These are phyloP conservation scores for Cyamopsis tetragonoloba DNA, from an alignment of 306 rosid species.

Conservation along the genomic window DNA sequence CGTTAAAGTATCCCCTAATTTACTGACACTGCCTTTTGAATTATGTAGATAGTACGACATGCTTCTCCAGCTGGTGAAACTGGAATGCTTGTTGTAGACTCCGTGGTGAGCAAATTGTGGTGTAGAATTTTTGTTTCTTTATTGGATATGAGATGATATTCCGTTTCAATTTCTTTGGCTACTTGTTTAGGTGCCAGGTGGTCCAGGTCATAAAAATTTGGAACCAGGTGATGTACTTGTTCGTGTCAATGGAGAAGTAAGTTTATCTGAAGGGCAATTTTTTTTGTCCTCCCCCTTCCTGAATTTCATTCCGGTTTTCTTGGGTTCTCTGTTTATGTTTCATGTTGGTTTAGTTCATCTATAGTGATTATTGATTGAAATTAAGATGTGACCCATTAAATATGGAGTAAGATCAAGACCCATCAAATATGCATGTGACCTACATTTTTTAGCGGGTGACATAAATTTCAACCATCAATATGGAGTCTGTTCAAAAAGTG, in stretches of 20 bases:
- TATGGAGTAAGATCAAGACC: too few species aligned
- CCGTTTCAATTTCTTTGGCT: constrained; percentile 20
- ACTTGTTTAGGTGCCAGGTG: constrained; percentile 86
- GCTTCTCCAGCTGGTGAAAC: constrained; percentile 81
- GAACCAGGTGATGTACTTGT: constrained; percentile 98
- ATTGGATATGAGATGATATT: background rate
- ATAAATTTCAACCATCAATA: too few species aligned
- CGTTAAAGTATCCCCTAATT: constrained; percentile 15
- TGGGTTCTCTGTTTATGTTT: constrained; percentile 6
- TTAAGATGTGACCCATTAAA: too few species aligned
- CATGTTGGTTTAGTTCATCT: background rate
- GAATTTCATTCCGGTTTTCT: background rate
- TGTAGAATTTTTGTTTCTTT: background rate
- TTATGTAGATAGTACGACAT: constrained; percentile 70
- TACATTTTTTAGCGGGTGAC: too few species aligned
- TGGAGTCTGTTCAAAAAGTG: too few species aligned
- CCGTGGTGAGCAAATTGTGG: constrained; percentile 58
- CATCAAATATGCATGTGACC: too few species aligned
- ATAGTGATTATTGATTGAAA: too few species aligned
- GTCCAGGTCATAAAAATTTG: constrained; percentile 78
- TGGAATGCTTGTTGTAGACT: constrained; percentile 98
- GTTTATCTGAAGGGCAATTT: constrained; percentile 28
- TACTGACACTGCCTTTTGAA: constrained; percentile 24
- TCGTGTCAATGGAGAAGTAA: constrained; percentile 88
- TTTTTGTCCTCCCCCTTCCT: background rate